These are phyloP conservation scores for Didymella pomorum DNA, from an alignment of 2,329 filamentous ascomycete genomes.

Conservation along the genomic window DNA sequence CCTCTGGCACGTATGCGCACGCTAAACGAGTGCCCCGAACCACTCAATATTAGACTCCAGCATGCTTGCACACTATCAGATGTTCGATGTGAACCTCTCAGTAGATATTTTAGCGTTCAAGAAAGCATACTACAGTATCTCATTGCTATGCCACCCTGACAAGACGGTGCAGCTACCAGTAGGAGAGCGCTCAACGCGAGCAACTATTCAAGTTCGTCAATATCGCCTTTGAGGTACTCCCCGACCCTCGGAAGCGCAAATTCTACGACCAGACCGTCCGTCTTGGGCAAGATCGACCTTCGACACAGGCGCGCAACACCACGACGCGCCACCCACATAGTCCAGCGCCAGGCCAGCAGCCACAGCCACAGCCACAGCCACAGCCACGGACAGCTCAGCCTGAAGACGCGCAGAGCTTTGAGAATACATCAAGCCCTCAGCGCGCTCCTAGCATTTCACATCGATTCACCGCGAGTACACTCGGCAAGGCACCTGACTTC, in stretches of 20 bases:
- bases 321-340: background rate
- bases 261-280: background rate
- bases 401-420: background rate
- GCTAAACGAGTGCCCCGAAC: background rate
- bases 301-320: background rate
- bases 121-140: slow-evolving; percentile 8
- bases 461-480: background rate
- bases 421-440: background rate
- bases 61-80: slow-evolving; percentile 5
- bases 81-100: background rate
- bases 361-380: background rate
- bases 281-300: background rate
- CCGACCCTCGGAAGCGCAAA: background rate
- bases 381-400: too few relatives aligned
- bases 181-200: background rate
- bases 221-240: slow-evolving; percentile 4
- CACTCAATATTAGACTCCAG: background rate
- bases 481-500: slow-evolving; percentile 1
- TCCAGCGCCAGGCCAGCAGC: background rate
- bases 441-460: background rate
- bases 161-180: slow-evolving; percentile 1
- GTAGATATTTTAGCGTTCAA: slow-evolving; percentile 1
- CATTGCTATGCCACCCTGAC: slow-evolving; percentile 5
- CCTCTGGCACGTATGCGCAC: background rate
- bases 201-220: slow-evolving; percentile 4